Evolutionary conservation across 2,329 filamentous ascomycete species (phyloP), one percentile per base, ranked within the genome.

Genomic region (Emmonsia crescens): DNA sequence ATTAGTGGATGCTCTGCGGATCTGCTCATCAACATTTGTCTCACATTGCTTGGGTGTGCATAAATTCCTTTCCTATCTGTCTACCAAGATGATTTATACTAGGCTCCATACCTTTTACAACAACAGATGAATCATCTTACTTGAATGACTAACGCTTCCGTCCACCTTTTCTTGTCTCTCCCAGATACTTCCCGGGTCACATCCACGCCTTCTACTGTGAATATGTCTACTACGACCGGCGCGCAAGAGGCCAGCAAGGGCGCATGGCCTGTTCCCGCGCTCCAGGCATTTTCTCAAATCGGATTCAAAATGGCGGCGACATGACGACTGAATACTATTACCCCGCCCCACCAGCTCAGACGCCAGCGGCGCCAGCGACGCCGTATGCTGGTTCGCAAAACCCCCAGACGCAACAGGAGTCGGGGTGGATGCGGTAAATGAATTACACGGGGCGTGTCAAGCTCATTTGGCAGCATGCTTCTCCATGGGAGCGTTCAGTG

Each of bases 181-280:
- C 52, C 63, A 85, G 84, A n/a, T 89, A 87, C 73, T 75, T 94
- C 58, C 89, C 89, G 0, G 90, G 89, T 8, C 86, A 91, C 67
- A 83, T 93, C 49, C 86, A 91, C 72, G 89, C 89, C 51, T 91
- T 92, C 74, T 94, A 92, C 72, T 67, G 91, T 64, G 85, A 91
- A 75, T 95, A 91, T 72, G 80, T 95, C 64, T 96, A 92, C 77
- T 93, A 87, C 74, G 84, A 89, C 69, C 87, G 87, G 46, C 82
- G 70, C 54, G 65, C 67, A 29, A 66, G 65, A 44, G 68, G 69
- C 40, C 66, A 68, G 24, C 48, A 66, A 21, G 68, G 66, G 33
- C 64, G 68, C 27, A 57, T 65, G 8, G 63, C 64, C 5, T 62
- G 64, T 29, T 64, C 57, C 16, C 68, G 63, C 9, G 74, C 74